Evolutionary conservation across 495 filamentous ascomycete species (phyloP), one percentile per base, ranked within the genome.

Genomic region (Penicillium pulvis): DNA sequence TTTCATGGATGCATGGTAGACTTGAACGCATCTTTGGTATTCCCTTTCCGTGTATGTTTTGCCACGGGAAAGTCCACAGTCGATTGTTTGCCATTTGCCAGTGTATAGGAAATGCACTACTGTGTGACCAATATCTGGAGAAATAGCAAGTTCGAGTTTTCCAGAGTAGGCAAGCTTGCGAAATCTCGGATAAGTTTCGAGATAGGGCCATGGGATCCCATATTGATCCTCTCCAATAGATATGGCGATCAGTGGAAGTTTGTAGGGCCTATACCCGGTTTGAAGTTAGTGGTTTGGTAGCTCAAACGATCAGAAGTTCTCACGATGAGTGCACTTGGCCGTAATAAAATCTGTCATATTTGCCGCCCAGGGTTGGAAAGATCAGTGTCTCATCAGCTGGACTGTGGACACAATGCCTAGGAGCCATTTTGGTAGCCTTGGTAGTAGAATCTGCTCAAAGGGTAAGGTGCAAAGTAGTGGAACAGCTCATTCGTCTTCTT

Each of bases 11-110:
- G 53, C 53, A 42, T 56, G 48, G 33, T 61, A 61, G 1, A 61
- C 53, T 49, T 52, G 23, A 33, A 56, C 58, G 42, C 58, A 56
- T 11, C 58, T 61, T n/a, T 53, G 52, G 17, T 61, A 61, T 11
- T 61, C 58, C 52, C 58, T 56, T 3, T 48, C 53, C 24, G 53
- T 41, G 46, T 24, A 28, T 28, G 28, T 28, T 28, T 23, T 23
- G 20, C 20, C 20, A 23, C 20, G 20, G 28, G 28, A 28, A 7
- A 28, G 48, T 30, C 48, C 39, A 31, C 53, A 56, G 17, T 12
- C 26, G 42, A 61, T 26, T 16, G 58, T 56, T 53, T 61, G 30
- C 53, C 51, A 51, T 24, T 20, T 20, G 8, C 55, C 55, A 20
- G 46, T 44, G 11, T 53, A 43, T 55, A 55, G 35, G 48, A 61